Percentiles rank a stretch among this genome's conserved stretches.
Conservation (phyloP, 768 basidiomycete genomes). For the Suillus subalutaceus region DNA sequence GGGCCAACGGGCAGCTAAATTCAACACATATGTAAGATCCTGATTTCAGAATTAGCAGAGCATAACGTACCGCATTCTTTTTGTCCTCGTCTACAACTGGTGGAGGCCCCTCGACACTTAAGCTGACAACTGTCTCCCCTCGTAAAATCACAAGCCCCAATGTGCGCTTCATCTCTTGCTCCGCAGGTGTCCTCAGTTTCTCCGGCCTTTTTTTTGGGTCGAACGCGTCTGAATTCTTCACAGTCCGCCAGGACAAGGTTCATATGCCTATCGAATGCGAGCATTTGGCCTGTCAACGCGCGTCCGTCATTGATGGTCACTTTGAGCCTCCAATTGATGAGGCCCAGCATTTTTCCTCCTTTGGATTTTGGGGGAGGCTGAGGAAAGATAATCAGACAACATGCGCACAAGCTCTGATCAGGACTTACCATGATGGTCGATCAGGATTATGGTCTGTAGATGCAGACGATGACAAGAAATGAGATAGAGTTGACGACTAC, state of each 20-base stretch:
- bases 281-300: conserved; percentile 95
- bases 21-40: conserved; percentile 22
- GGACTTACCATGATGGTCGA: conserved; percentile 60
- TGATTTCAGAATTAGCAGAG: conserved; percentile 11
- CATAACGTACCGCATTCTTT: conserved; percentile 66
- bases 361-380: conserved; percentile 96
- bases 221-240: conserved; percentile 93
- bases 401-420: conserved; percentile 3
- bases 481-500: conserved; percentile 1
- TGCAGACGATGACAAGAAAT: conserved; percentile 19
- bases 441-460: conserved; percentile 23
- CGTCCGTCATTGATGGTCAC: conserved; percentile 98
- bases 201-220: conserved; percentile 89
- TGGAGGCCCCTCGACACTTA: conserved; percentile 94
- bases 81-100: conserved; percentile 90
- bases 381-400: conserved; percentile 14
- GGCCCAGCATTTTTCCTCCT: conserved; percentile 96
- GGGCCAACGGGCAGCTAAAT: conserved; percentile 82
- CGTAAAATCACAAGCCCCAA: conserved; percentile 96
- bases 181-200: conserved; percentile 67
- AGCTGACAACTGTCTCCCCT: conserved; percentile 94
- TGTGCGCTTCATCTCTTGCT: conserved; percentile 95
- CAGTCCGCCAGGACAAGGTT: conserved; percentile 98
- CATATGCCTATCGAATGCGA: conserved; percentile 99
- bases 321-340: conserved; percentile 97